A percentile compares a stretch with the other conserved stretches of the same genome.
Evolutionary conservation across 352 stramenopile genomes (phyloP).

Genomic region (Phytophthora europaea): DNA sequence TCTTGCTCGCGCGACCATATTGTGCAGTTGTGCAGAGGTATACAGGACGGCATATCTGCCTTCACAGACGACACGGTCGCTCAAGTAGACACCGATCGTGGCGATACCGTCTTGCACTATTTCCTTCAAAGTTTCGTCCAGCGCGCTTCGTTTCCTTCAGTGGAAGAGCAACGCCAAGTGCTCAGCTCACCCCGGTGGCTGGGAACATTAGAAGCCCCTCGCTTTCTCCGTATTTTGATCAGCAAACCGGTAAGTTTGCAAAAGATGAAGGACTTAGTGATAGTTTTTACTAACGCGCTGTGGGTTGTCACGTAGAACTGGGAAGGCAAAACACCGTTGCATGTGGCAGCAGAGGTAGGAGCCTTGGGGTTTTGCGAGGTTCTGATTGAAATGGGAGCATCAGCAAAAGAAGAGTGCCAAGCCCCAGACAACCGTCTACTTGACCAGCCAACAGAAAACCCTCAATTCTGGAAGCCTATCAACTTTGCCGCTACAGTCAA

Average conservation of each 20-base stretch:
- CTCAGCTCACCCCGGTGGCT: conserved; percentile 50
- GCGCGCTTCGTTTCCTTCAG: conserved; percentile 40
- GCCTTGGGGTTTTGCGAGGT: conserved; percentile 55
- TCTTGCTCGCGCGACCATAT: conserved; percentile 48
- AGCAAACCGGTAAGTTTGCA: conserved; percentile 43
- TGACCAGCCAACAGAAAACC: conserved; percentile 45
- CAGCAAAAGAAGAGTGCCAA: conserved; percentile 49
- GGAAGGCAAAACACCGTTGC: conserved; percentile 61
- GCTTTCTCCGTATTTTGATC: conserved; percentile 45
- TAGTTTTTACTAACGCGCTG: conserved; percentile 8
- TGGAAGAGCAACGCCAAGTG: conserved; percentile 38
- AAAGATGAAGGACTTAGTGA: not conserved
- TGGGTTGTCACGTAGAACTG: conserved; percentile 50
- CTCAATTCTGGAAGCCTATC: conserved; percentile 55
- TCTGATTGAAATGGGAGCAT: conserved; percentile 53
- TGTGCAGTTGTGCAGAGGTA: conserved; percentile 46
- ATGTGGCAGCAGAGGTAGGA: conserved; percentile 57
- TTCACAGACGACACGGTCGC: conserved; percentile 51
- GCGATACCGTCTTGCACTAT: conserved; percentile 63
- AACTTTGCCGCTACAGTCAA: conserved; percentile 53
- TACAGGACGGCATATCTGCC: conserved; percentile 47
- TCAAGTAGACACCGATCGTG: conserved; percentile 48
- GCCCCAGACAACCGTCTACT: conserved; percentile 51
- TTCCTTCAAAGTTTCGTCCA: conserved; percentile 55
- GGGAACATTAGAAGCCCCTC: conserved; percentile 35